Base-by-base conservation (phyloP, 2,329 filamentous ascomycete genomes). In the Acrodontium crateriforme region DNA sequence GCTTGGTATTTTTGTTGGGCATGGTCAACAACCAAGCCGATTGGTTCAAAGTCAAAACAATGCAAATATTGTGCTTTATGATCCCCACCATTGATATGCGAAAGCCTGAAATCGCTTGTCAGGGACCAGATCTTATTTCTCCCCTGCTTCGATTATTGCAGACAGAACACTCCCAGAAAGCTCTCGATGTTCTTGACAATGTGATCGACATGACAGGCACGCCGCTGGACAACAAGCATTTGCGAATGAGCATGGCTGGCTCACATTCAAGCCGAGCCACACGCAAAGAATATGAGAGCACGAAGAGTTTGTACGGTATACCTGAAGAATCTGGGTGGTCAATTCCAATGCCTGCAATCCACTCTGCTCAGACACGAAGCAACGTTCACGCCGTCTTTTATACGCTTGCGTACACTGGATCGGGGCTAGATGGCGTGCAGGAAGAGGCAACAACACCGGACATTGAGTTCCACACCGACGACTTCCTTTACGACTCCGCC, bases 301-400 rank as follows among this genome's bases (percentile, higher is more conserved):
- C 83, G 0, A 80, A 93, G 51, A 94, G 84, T 46, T 59, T 98
- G 18, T 98, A 95, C 51, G 91, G 91, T 16, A 95, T 98, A 33
- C 89, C 89, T 0, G 87, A 95, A 50, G 77, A 84, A 13, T 89
- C 82, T 10, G 89, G 89, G 2, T 98, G 89, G 89, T 89, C 89
- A 0, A 83, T 98, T 24, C 87, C 89, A 0, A 73, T 91, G 50
- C 89, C 89, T 10, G 87, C 87, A 1, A 78, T 80, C 31, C 87
- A 93, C 58, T 89, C 85, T 1, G 76, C 78, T 29, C 71, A 75
- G 18, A 95, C 89, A 3, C 71, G 89, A 32, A 71, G 77, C 32
- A 98, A 98, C 44, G 89, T 98, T 2, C 87, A 95, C 51, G 83
- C 85, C 0, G 85, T 89, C 1, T 95, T 94, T 55, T 93, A 93